phyloP scores from a whole-genome alignment of 2,329 filamentous ascomycete genomes.

The Exophiala dermatitidis region DNA sequence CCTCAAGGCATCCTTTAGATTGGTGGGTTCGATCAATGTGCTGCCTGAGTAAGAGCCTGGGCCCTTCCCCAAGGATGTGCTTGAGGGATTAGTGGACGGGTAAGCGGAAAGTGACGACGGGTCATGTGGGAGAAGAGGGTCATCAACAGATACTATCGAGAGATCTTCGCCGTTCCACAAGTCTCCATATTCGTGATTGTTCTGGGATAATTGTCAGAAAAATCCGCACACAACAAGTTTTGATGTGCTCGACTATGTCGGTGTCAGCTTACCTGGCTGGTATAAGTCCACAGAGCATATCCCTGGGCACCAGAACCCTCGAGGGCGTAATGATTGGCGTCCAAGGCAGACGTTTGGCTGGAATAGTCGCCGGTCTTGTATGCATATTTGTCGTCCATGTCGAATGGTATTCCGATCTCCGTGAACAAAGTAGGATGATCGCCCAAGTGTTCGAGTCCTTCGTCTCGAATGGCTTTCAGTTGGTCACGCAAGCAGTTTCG shows the following conservation, averaged over 20 bases:
- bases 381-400: slow-evolving; percentile 95
- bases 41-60: slow-evolving; percentile 50
- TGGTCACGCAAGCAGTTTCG: slow-evolving; percentile 89
- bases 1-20: slow-evolving; percentile 64
- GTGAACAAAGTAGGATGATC: slow-evolving; percentile 83
- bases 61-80: slow-evolving; percentile 32
- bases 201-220: slow-evolving; percentile 42
- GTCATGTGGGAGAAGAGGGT: slow-evolving; percentile 50
- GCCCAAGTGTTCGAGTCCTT: slow-evolving; percentile 82
- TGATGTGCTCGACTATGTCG: slow-evolving; percentile 2
- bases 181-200: slow-evolving; percentile 82
- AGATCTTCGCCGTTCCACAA: slow-evolving; percentile 97
- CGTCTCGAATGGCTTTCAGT: slow-evolving; percentile 70
- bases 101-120: slow-evolving; percentile 18
- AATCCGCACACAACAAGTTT: not conserved
- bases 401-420: slow-evolving; percentile 95
- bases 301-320: slow-evolving; percentile 79
- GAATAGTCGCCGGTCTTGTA: slow-evolving; percentile 95
- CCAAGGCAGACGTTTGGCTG: slow-evolving; percentile 84
- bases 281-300: slow-evolving; percentile 85
- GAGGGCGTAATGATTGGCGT: slow-evolving; percentile 89
- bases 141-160: slow-evolving; percentile 80
- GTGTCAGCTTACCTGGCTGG: slow-evolving; percentile 50
- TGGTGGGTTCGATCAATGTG: slow-evolving; percentile 43
- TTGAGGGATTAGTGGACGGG: slow-evolving; percentile 36